These are phyloP conservation scores for Phyllosticta citrichinensis DNA, from an alignment of 2,329 filamentous ascomycete genomes.

Conservation along the genomic window DNA sequence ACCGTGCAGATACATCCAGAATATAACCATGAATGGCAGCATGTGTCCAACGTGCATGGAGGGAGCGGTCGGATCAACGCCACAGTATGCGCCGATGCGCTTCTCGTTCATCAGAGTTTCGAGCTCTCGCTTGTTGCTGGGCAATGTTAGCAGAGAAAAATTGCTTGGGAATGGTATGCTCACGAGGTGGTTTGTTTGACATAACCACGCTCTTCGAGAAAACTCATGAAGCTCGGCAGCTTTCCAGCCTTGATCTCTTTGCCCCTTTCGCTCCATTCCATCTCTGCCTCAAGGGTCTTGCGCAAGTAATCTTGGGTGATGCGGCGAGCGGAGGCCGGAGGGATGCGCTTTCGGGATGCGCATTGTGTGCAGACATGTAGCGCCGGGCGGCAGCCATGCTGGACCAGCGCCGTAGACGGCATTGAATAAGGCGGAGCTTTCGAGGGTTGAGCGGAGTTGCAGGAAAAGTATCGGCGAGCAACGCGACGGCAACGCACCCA, in stretches of 20 bases:
- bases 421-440: constrained; percentile 10
- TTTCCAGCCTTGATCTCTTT: constrained; percentile 19
- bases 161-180: constrained; percentile 16
- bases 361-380: constrained; percentile 22
- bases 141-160: constrained; percentile 9
- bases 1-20: constrained; percentile 74
- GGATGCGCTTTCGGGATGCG: constrained; percentile 6
- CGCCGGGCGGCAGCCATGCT: constrained; percentile 15
- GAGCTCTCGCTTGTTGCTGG: constrained; percentile 42
- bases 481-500: neutral
- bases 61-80: constrained; percentile 70
- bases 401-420: constrained; percentile 10
- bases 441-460: neutral
- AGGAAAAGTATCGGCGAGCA: neutral
- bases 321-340: constrained; percentile 13
- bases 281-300: constrained; percentile 14
- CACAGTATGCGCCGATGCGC: constrained; percentile 65
- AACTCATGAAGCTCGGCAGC: constrained; percentile 43
- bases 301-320: constrained; percentile 15
- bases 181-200: constrained; percentile 69
- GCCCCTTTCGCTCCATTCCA: constrained; percentile 19
- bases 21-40: constrained; percentile 70
- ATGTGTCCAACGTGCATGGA: constrained; percentile 76
- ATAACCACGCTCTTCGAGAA: constrained; percentile 62
- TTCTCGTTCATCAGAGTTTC: constrained; percentile 54